These are phyloP conservation scores for Xylaria flabelliformis DNA, from an alignment of 495 filamentous ascomycete species.

Conservation along the genomic window DNA sequence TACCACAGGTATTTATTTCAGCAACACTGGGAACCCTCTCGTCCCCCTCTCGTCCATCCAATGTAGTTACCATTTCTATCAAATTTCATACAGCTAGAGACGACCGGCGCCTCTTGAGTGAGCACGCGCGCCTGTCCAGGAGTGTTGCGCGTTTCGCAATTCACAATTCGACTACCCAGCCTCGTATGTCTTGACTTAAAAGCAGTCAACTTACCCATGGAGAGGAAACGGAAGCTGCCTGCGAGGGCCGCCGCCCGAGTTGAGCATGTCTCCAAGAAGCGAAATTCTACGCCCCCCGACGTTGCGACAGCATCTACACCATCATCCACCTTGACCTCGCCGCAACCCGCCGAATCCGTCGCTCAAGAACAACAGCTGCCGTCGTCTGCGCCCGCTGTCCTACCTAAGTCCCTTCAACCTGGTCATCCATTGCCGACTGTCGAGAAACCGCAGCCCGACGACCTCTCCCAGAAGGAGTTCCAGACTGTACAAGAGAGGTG, in stretches of 20 bases:
- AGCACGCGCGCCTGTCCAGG: neutral
- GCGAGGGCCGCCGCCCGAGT: conserved; percentile 59
- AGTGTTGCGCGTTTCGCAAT: conserved; percentile 9
- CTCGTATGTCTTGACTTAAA: conserved; percentile 19
- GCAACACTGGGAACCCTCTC: neutral
- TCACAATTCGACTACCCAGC: neutral
- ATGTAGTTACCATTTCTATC: conserved; percentile 5
- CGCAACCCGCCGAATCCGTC: conserved; percentile 36
- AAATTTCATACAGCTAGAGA: neutral
- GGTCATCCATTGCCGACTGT: conserved; percentile 78
- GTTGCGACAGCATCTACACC: conserved; percentile 47
- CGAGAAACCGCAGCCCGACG: conserved; percentile 67
- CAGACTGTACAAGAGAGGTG: conserved; percentile 88
- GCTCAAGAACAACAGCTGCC: conserved; percentile 55
- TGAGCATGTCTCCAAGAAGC: conserved; percentile 58
- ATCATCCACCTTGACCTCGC: conserved; percentile 40
- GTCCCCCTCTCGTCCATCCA: neutral
- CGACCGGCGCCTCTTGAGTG: neutral
- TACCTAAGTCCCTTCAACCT: conserved; percentile 61
- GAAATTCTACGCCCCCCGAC: conserved; percentile 49
- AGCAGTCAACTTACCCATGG: conserved; percentile 43
- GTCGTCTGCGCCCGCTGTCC: conserved; percentile 27
- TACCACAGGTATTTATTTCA: neutral
- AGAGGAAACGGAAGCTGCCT: conserved; percentile 64
- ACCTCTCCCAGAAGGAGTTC: conserved; percentile 71